These are phyloP conservation scores for Sphenostylis stenocarpa DNA, from an alignment of 306 rosid species.

Conservation along the genomic window DNA sequence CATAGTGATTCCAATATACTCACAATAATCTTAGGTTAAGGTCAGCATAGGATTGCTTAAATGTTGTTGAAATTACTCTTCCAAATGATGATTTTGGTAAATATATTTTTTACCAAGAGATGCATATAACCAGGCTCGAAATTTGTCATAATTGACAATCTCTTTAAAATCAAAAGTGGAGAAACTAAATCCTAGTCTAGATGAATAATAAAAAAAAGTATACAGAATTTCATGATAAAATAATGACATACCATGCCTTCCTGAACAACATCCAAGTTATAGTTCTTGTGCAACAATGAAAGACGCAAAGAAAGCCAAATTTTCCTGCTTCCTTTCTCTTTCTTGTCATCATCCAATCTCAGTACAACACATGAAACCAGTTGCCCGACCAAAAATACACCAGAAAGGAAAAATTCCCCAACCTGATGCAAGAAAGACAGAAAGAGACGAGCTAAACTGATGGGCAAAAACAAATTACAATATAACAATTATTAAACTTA, in stretches of 20 bases:
- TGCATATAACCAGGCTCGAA: neutral
- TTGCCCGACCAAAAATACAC: slow-evolving; percentile 69
- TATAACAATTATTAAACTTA: neutral
- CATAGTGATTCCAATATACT: slow-evolving; percentile 1
- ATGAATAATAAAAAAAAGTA: neutral
- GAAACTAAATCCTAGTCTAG: slow-evolving; percentile 8
- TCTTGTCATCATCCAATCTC: slow-evolving; percentile 72
- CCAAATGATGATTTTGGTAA: slow-evolving; percentile 2
- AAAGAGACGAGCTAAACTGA: slow-evolving; percentile 21
- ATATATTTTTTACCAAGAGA: neutral
- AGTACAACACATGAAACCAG: slow-evolving; percentile 82
- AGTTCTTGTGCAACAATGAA: slow-evolving; percentile 76
- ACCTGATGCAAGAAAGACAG: slow-evolving; percentile 43
- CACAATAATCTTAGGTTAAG: slow-evolving; percentile 4
- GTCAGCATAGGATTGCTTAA: slow-evolving; percentile 15
- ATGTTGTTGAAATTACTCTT: neutral
- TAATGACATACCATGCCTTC: slow-evolving; percentile 84
- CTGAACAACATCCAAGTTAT: slow-evolving; percentile 68
- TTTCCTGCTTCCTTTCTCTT: slow-evolving; percentile 76
- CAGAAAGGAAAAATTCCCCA: slow-evolving; percentile 60
- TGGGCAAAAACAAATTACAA: neutral
- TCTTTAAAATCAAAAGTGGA: neutral
- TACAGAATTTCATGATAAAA: slow-evolving; percentile 15
- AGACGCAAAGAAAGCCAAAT: slow-evolving; percentile 94
- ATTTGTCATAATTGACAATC: neutral